Conservation (phyloP, 805 yeast species). For the Wickerhamiella bombiphila region DNA sequence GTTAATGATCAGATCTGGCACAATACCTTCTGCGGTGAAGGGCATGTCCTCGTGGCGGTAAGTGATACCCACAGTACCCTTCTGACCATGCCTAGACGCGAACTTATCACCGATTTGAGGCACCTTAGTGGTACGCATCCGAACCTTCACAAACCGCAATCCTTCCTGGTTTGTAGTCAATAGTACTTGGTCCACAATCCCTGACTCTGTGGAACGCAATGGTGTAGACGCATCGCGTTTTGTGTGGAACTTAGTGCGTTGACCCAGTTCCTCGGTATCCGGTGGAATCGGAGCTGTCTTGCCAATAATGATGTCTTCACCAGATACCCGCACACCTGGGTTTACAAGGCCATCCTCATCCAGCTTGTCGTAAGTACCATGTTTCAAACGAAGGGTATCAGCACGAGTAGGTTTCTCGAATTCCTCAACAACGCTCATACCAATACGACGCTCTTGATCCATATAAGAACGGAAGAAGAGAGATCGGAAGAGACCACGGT, state of each 20-base stretch:
- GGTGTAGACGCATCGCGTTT: constrained; percentile 99
- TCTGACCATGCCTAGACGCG: constrained; percentile 99
- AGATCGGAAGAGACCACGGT: constrained; percentile 90
- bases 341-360: constrained; percentile 97
- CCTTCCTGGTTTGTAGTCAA: constrained; percentile 98
- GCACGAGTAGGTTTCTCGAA: constrained; percentile 94
- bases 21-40: constrained; percentile 85
- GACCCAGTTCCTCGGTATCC: constrained; percentile 96
- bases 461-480: constrained; percentile 92
- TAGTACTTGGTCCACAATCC: constrained; percentile 95
- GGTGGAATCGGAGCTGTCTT: constrained; percentile 99
- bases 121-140: constrained; percentile 96
- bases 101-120: constrained; percentile 99
- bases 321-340: constrained; percentile 97
- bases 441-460: constrained; percentile 97
- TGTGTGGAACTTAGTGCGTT: constrained; percentile 94
- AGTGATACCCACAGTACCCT: constrained; percentile 99
- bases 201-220: constrained; percentile 87
- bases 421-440: constrained; percentile 96
- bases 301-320: constrained; percentile 97
- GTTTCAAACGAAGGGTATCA: constrained; percentile 87
- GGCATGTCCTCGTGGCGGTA: constrained; percentile 99
- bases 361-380: constrained; percentile 94
- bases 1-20: constrained; percentile 92
- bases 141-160: constrained; percentile 87